phyloP scores from a whole-genome alignment of 371 early-diverging fungal genomes.

The Mortierella sp. region DNA sequence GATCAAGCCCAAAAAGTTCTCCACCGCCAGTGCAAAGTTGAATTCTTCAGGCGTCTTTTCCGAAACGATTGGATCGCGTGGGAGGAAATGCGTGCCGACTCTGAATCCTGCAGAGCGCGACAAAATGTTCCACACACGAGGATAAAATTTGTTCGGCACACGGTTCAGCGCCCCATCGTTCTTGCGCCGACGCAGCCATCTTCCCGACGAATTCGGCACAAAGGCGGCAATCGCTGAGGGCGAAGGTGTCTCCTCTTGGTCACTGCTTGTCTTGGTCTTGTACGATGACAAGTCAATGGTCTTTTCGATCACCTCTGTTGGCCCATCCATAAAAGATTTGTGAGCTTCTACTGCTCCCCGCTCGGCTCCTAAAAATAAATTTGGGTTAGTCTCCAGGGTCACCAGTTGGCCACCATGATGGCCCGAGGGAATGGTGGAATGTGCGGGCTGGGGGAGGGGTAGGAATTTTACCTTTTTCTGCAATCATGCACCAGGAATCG shows the following conservation, averaged over 20 bases:
- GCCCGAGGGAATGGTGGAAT: no score
- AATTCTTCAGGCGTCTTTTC: conserved; percentile 90
- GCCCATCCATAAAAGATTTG: conserved; percentile 59
- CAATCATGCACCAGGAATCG: conserved; percentile 87
- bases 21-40: conserved; percentile 82
- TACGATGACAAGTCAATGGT: conserved; percentile 50
- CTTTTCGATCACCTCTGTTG: conserved; percentile 60
- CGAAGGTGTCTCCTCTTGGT: conserved; percentile 51
- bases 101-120: conserved; percentile 66
- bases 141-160: conserved; percentile 82
- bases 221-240: conserved; percentile 56
- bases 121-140: conserved; percentile 79
- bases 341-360: conserved; percentile 55
- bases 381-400: neutral
- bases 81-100: conserved; percentile 67
- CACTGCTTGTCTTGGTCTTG: conserved; percentile 37
- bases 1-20: conserved; percentile 73
- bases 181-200: conserved; percentile 82
- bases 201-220: conserved; percentile 73
- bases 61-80: conserved; percentile 84
- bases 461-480: conserved; percentile 63
- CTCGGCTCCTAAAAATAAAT: conserved; percentile 23
- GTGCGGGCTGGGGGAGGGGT: no score
- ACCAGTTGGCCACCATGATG: neutral
- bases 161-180: conserved; percentile 91